Evolutionary conservation across 2,329 filamentous ascomycete species (phyloP), one percentile per base, ranked within the genome.

Genomic region (Phyllosticta ampelicida): DNA sequence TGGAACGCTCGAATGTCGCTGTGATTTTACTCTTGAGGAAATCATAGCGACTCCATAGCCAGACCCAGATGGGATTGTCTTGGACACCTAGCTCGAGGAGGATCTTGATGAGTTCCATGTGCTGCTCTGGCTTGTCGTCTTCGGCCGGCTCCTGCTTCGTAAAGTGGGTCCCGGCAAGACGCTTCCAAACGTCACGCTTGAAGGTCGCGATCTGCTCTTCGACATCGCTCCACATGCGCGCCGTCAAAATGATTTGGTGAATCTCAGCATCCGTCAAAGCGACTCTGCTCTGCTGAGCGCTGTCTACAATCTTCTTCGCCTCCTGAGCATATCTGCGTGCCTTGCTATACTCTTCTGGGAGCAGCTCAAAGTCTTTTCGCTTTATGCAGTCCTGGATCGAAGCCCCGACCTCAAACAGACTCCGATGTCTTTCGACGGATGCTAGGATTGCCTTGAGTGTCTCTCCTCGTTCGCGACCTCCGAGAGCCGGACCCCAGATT

Each of bases 41-140:
- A 63, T 96, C 89, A 68, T 91, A 95, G 51, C 89, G 85, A 67
- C 90, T 96, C 58, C 92, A 77, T 23, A 99, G 82, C 91, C 94
- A 99, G 10, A 95, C 81, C 89, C 89, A 96, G 62, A 99, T 95
- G 1, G 94, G 94, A 65, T 95, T 99, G 60, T 97, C 90, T 9
- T 95, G 87, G 2, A 96, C 90, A 6, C 94, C 95, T 19, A 99
- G 78, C 71, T 99, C 92, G n/a, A 99, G 76, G 56, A 99, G 78
- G 36, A 96, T 78, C 20, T 85, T 80, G 57, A 99, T 97, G 53
- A 96, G 78, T 68, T 96, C 90, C 83, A 96, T 90, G 66, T 96
- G 87, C 69, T 96, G 90, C 67, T 92, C 89, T 5, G 81, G 77
- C 48, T 85, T 77, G 2, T 73, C 74, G 2, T 73, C 72, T 70